phyloP scores from a whole-genome alignment of 805 yeast species.

The Kodamaea nitidulidarum region DNA sequence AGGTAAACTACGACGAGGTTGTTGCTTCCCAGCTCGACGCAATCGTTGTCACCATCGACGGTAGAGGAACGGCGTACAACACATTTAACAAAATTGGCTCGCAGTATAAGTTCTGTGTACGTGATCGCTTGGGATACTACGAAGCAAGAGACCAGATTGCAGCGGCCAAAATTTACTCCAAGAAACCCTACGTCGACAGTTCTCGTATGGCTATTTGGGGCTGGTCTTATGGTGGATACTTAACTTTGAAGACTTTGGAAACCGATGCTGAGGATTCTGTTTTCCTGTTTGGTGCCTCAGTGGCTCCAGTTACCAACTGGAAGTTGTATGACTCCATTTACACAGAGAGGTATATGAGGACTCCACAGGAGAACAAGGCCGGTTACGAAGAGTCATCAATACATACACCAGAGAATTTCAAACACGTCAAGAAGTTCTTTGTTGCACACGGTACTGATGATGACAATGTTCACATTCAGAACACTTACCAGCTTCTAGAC shows the following conservation, averaged over 20 bases:
- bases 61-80: conserved; percentile 92
- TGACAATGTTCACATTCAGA: conserved; percentile 79
- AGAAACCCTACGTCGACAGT: conserved; percentile 56
- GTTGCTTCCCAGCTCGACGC: conserved; percentile 75
- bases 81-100: conserved; percentile 52
- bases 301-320: conserved; percentile 87
- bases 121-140: conserved; percentile 74
- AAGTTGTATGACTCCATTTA: conserved; percentile 69
- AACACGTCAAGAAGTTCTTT: conserved; percentile 51
- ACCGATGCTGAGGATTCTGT: conserved; percentile 51
- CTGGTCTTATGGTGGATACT: conserved; percentile 84
- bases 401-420: conserved; percentile 43
- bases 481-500: conserved; percentile 60
- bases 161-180: conserved; percentile 73
- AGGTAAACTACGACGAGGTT: conserved; percentile 65
- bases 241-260: conserved; percentile 70
- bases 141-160: conserved; percentile 85
- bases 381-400: conserved; percentile 48
- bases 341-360: conserved; percentile 72
- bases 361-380: conserved; percentile 45
- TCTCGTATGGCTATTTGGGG: conserved; percentile 74
- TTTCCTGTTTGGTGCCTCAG: conserved; percentile 74
- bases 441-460: conserved; percentile 83
- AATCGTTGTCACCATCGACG: conserved; percentile 91
- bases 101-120: conserved; percentile 67